phyloP scores from a whole-genome alignment of 139 green algal genomes.

The Klebsormidium nitens region DNA sequence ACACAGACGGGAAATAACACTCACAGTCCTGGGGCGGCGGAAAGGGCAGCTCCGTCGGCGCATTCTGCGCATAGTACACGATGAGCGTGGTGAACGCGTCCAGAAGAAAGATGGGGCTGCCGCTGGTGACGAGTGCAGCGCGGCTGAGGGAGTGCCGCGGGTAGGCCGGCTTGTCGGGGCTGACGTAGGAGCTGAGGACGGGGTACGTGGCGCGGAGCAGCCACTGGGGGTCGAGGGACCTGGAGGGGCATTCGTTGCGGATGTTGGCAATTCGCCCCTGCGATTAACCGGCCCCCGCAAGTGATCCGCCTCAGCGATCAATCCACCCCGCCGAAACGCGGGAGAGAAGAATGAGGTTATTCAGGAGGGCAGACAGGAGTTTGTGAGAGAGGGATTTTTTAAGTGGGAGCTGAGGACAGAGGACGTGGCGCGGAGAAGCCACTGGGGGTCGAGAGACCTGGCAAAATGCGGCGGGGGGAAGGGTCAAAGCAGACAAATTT shows the following conservation, averaged over 20 bases:
- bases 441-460: no score
- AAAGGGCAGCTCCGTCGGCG: slow-evolving; percentile 52
- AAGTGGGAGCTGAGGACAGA: no score
- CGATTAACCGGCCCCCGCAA: no score
- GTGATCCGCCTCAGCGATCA: no score
- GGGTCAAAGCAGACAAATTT: no score
- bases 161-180: slow-evolving; percentile 47
- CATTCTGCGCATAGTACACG: slow-evolving; percentile 48
- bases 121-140: slow-evolving; percentile 47
- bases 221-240: slow-evolving; percentile 59
- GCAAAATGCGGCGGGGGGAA: no score
- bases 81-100: slow-evolving; percentile 73
- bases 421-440: no score
- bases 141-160: slow-evolving; percentile 59
- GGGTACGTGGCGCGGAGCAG: slow-evolving; percentile 76
- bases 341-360: background rate
- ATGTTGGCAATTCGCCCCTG: no score
- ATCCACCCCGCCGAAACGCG: no score
- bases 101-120: slow-evolving; percentile 74
- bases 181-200: slow-evolving; percentile 52
- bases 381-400: background rate
- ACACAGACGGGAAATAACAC: background rate
- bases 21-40: slow-evolving; percentile 59
- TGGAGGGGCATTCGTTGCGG: no score
- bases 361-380: background rate